These are phyloP conservation scores for Hygrocybe coccinea DNA, from an alignment of 768 basidiomycete genomes.

Conservation along the genomic window DNA sequence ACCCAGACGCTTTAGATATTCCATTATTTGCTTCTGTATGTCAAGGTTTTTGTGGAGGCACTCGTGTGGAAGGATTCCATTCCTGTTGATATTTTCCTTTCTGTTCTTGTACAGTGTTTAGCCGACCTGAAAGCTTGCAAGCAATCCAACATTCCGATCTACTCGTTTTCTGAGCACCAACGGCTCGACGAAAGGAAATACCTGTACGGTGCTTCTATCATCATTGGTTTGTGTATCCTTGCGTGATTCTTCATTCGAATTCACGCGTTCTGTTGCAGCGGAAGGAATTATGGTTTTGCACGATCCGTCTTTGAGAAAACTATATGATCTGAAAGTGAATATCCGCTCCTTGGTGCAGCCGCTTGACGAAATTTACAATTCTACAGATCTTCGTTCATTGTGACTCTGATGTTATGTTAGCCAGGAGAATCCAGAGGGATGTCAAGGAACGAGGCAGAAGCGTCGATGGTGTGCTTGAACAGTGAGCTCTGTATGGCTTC, in stretches of 20 bases:
- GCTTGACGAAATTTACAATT: neutral
- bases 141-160: conserved; percentile 87
- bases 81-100: neutral
- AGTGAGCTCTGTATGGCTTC: conserved; percentile 42
- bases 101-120: conserved; percentile 55
- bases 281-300: conserved; percentile 92
- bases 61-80: conserved; percentile 35
- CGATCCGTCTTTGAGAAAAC: conserved; percentile 66
- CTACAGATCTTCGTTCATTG: conserved; percentile 81
- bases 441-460: conserved; percentile 81
- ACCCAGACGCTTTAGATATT: conserved; percentile 91
- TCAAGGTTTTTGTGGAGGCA: conserved; percentile 8
- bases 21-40: conserved; percentile 73
- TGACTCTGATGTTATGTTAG: conserved; percentile 96
- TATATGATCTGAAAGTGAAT: conserved; percentile 87
- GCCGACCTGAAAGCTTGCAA: conserved; percentile 78
- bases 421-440: conserved; percentile 84
- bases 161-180: conserved; percentile 91
- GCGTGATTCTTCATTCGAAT: neutral
- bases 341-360: neutral
- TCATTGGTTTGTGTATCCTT: conserved; percentile 54
- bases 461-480: conserved; percentile 84
- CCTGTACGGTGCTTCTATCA: conserved; percentile 88
- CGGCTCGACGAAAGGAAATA: conserved; percentile 75
- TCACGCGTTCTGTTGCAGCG: conserved; percentile 36